phyloP scores from a whole-genome alignment of 148 eudicot species.

The Rhododendron molle region DNA sequence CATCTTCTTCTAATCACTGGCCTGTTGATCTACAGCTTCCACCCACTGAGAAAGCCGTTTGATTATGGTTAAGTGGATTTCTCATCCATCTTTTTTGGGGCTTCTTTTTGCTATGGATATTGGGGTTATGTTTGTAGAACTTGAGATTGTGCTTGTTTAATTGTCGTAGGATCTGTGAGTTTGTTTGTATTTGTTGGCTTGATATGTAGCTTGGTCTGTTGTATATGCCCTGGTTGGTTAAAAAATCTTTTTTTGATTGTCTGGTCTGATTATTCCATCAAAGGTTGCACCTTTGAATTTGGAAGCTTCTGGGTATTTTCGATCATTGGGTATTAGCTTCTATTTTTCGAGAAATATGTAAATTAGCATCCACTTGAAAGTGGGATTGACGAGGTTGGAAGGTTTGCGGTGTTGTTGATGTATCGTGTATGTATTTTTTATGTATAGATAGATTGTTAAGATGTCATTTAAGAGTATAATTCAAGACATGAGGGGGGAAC shows the following conservation, averaged over 20 bases:
- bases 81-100: not conserved
- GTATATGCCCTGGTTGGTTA: not conserved
- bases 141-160: not conserved
- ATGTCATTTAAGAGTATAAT: conserved; percentile 72
- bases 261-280: conserved; percentile 1
- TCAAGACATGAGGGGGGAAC: conserved; percentile 77
- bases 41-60: not conserved
- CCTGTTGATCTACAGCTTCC: conserved; percentile 4
- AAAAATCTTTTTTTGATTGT: not conserved
- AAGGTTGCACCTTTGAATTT: conserved; percentile 4
- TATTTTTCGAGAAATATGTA: not conserved
- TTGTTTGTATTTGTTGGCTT: conserved; percentile 3
- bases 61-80: not conserved
- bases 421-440: not conserved
- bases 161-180: conserved; percentile 6
- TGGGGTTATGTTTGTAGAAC: not conserved
- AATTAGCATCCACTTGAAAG: not conserved
- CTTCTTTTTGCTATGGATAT: not conserved
- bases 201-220: not conserved
- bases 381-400: not conserved
- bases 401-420: not conserved
- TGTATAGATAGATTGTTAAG: conserved; percentile 1
- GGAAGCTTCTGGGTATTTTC: not conserved
- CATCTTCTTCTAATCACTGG: not conserved
- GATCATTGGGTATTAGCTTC: not conserved